phyloP scores from a whole-genome alignment of 495 filamentous ascomycete genomes.

The Platismatia glauca region DNA sequence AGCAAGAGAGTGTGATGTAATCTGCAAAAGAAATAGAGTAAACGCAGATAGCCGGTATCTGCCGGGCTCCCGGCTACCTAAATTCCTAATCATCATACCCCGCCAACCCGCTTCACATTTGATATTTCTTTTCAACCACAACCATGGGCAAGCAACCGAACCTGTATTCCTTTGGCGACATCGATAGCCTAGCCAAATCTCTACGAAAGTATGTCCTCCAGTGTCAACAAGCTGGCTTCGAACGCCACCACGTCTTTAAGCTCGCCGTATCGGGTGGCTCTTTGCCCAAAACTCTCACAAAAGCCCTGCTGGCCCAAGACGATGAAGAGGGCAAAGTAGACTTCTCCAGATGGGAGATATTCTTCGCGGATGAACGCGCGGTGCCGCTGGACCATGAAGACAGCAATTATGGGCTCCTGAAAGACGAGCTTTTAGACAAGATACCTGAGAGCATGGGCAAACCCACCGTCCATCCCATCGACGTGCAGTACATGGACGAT shows the following conservation, averaged over 20 bases:
- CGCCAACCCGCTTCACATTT: neutral
- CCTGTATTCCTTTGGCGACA: slow-evolving; percentile 69
- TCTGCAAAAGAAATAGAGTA: too few relatives aligned
- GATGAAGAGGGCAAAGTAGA: slow-evolving; percentile 50
- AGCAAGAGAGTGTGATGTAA: too few relatives aligned
- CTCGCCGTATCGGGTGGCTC: slow-evolving; percentile 92
- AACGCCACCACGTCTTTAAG: slow-evolving; percentile 76
- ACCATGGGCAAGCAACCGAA: slow-evolving; percentile 70
- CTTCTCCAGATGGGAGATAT: slow-evolving; percentile 91
- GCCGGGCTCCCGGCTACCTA: neutral
- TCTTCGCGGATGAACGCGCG: slow-evolving; percentile 94
- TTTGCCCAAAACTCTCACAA: slow-evolving; percentile 75
- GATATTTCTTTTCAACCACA: slow-evolving; percentile 1
- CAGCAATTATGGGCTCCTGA: slow-evolving; percentile 86
- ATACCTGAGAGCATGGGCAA: slow-evolving; percentile 56
- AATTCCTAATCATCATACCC: neutral
- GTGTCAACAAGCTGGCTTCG: slow-evolving; percentile 66
- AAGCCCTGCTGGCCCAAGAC: slow-evolving; percentile 59
- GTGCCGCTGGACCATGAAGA: slow-evolving; percentile 86
- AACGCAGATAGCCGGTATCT: too few relatives aligned
- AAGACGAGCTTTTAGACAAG: slow-evolving; percentile 79
- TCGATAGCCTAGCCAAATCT: slow-evolving; percentile 58
- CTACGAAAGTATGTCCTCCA: slow-evolving; percentile 74
- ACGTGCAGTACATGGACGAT: slow-evolving; percentile 62
- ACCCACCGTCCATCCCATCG: slow-evolving; percentile 71